Percentiles rank a stretch among this genome's conserved stretches.
These are phyloP conservation scores for Leptographium galeiforme DNA, from an alignment of 2,329 filamentous ascomycete species.

Conservation along the genomic window DNA sequence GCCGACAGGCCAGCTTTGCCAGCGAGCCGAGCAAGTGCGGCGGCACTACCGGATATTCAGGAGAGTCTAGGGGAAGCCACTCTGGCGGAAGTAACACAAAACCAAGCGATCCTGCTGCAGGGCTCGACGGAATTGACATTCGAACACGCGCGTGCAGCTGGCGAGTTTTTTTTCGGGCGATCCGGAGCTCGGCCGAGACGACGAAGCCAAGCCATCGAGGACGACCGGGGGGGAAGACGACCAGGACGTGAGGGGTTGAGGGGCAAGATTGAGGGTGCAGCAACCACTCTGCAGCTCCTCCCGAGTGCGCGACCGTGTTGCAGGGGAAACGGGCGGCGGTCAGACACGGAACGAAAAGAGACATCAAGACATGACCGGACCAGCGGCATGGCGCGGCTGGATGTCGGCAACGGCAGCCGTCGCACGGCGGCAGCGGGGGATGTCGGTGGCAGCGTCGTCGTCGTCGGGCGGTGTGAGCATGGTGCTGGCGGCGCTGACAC, in stretches of 20 bases:
- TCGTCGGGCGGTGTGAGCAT: not conserved
- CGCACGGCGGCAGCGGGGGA: not conserved
- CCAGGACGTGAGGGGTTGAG: too few species aligned
- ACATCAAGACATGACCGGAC: not conserved
- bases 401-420: not conserved
- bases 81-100: not conserved
- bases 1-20: not conserved
- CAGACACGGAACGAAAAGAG: too few species aligned
- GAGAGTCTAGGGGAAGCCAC: not conserved
- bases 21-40: not conserved
- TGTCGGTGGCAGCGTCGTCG: too few species aligned
- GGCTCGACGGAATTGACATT: not conserved
- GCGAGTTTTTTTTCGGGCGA: too few species aligned
- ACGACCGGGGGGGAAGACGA: too few species aligned
- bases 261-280: too few species aligned
- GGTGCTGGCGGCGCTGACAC: not conserved
- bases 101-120: not conserved
- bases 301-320: too few species aligned
- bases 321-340: too few species aligned
- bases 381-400: not conserved
- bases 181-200: too few species aligned
- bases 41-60: not conserved
- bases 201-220: too few species aligned
- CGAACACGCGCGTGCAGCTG: not conserved
- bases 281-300: too few species aligned